These are phyloP conservation scores for Peziza echinospora DNA, from an alignment of 495 filamentous ascomycete genomes.

Conservation along the genomic window DNA sequence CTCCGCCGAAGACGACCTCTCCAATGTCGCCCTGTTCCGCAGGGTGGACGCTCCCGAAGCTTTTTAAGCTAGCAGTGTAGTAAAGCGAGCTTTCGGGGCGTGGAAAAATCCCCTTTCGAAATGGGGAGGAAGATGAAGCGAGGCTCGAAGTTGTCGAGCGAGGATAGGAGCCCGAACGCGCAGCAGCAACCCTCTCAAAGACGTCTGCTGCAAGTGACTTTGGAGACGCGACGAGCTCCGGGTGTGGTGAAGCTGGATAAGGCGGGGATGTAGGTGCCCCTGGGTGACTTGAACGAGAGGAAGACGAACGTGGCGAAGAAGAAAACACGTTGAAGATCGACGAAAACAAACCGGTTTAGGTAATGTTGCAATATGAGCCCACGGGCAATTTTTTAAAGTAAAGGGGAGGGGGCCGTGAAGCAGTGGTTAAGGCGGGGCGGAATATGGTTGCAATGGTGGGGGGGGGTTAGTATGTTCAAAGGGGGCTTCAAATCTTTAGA, in stretches of 20 bases:
- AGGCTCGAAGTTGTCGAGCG: slow-evolving; percentile 14
- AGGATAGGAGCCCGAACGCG: slow-evolving; percentile 15
- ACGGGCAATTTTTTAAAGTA: no score
- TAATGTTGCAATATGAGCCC: no score
- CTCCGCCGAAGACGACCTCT: slow-evolving; percentile 5
- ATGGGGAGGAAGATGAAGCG: slow-evolving; percentile 7
- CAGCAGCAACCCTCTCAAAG: slow-evolving; percentile 4
- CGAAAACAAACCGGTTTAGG: background rate
- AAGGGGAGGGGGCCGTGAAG: no score
- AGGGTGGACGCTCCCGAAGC: slow-evolving; percentile 14
- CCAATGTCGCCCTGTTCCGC: slow-evolving; percentile 5
- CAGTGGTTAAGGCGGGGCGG: no score
- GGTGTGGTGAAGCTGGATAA: slow-evolving; percentile 16
- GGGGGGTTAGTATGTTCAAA: no score
- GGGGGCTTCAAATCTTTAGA: no score
- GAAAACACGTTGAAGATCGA: background rate
- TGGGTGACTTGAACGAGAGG: slow-evolving; percentile 5
- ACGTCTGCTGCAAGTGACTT: background rate
- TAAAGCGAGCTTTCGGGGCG: slow-evolving; percentile 14
- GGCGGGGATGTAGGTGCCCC: slow-evolving; percentile 9
- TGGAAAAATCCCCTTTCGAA: slow-evolving; percentile 5
- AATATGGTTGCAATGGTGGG: no score
- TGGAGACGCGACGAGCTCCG: slow-evolving; percentile 16
- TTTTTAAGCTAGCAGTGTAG: slow-evolving; percentile 17
- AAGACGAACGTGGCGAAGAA: background rate